phyloP scores from a whole-genome alignment of 495 filamentous ascomycete genomes.

The Aspergillus homomorphus region DNA sequence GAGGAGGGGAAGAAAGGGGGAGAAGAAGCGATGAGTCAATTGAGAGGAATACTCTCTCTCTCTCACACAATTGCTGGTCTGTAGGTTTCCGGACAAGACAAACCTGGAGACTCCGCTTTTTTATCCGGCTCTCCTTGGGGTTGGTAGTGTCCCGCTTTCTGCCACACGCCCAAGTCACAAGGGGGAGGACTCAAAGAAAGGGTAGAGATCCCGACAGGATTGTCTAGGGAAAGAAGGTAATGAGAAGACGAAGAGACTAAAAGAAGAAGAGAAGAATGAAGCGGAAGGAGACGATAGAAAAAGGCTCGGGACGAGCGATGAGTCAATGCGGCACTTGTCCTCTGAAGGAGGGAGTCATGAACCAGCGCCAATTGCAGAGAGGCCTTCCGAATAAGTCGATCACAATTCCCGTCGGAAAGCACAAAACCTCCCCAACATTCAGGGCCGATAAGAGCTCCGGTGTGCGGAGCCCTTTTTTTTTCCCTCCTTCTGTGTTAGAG shows the following conservation, averaged over 20 bases:
- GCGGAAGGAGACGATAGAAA: background rate
- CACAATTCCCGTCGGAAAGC: conserved; percentile 9
- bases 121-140: conserved; percentile 7
- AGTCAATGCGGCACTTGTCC: conserved; percentile 20
- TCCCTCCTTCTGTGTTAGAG: conserved; percentile 1
- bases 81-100: conserved; percentile 13
- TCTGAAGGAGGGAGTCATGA: conserved; percentile 14
- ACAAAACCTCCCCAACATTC: conserved; percentile 11
- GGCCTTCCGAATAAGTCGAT: conserved; percentile 5
- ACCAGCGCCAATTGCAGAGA: conserved; percentile 7
- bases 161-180: conserved; percentile 21
- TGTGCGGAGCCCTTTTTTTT: conserved; percentile 23
- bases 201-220: conserved; percentile 14
- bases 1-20: conserved; percentile 7
- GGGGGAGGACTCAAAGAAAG: conserved; percentile 18
- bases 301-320: conserved; percentile 16
- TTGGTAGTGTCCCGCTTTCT: conserved; percentile 23
- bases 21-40: conserved; percentile 16
- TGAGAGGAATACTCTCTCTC: conserved; percentile 13
- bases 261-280: conserved; percentile 8
- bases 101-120: conserved; percentile 8
- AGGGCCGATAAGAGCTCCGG: conserved; percentile 33
- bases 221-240: conserved; percentile 12
- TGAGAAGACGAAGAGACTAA: conserved; percentile 15
- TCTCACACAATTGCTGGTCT: background rate